Conservation (phyloP, 2,329 filamentous ascomycete genomes). For the Raffaelea ambrosiae region DNA sequence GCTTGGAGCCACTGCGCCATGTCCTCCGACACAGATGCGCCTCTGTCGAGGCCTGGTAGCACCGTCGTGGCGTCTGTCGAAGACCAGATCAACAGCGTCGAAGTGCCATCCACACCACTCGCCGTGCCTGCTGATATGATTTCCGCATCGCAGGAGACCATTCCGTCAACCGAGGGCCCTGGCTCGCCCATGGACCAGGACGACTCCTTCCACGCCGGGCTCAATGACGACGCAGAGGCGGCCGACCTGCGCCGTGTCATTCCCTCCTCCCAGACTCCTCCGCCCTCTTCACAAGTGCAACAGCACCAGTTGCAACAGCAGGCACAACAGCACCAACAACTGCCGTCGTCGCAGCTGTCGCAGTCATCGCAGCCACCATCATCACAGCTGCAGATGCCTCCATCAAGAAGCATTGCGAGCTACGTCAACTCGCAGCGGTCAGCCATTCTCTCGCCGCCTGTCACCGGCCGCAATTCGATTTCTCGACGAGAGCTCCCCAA, state of each 20-base stretch:
- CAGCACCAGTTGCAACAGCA: slow-evolving; percentile 1
- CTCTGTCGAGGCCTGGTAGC: slow-evolving; percentile 23
- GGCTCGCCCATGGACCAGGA: slow-evolving; percentile 42
- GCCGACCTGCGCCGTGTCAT: slow-evolving; percentile 34
- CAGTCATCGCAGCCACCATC: slow-evolving; percentile 15
- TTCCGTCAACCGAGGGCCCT: slow-evolving; percentile 50
- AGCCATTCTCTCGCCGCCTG: slow-evolving; percentile 45
- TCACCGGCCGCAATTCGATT: slow-evolving; percentile 30
- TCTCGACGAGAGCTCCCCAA: neutral
- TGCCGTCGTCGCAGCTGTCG: neutral
- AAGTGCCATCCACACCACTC: slow-evolving; percentile 26
- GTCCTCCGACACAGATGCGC: slow-evolving; percentile 26
- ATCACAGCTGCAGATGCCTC: neutral
- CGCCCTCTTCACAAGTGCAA: slow-evolving; percentile 43
- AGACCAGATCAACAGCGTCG: slow-evolving; percentile 14
- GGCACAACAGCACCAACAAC: neutral
- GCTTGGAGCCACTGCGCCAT: slow-evolving; percentile 17
- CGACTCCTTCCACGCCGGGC: slow-evolving; percentile 41
- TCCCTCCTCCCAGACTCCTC: slow-evolving; percentile 50
- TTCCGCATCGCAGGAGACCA: slow-evolving; percentile 40
- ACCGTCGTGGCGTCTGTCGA: slow-evolving; percentile 8
- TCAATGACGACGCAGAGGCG: slow-evolving; percentile 36
- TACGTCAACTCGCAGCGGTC: slow-evolving; percentile 34
- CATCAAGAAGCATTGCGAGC: neutral
- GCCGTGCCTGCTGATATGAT: slow-evolving; percentile 15